Base-by-base conservation (phyloP, 1,139 yeast species). In the Scheffersomyces lignicola region DNA sequence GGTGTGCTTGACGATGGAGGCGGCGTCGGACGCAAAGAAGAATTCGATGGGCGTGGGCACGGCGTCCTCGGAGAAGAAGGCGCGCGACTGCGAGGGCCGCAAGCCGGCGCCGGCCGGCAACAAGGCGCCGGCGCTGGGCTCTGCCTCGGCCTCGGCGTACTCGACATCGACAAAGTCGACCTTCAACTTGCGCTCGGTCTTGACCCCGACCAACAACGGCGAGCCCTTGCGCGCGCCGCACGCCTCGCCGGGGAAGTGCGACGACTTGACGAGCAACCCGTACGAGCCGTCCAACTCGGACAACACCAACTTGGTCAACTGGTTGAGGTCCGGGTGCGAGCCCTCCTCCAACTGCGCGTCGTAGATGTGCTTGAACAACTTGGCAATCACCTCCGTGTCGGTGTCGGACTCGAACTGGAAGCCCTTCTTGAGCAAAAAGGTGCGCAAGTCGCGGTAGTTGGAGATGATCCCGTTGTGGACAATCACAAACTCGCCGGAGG, bases 391-490 rank as follows among this genome's bases (percentile, higher is more conserved):
- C 65, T 94, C 99, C 24, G 98, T 87, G 69, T 94, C 99, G 34
- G 99, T 94, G 50, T 92, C 98, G 42, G 94, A 80, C 62, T 83
- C 94, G 59, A 94, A 94, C 39, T 64, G 64, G 62, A 74, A 83
- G 34, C 97, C 97, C 65, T 89, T 88, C 42, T 83, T 69, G 36
- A 69, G 58, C 52, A 94, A 76, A 58, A 92, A 78, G 35, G 92
- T 85, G 60, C 85, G 86, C 59, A 92, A 78, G 49, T 87, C 97
- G 52, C 90, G 78, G 69, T 83, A 92, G 67, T 94, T 94, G 53
- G 98, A 90, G 61, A 94, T 88, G 60, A 94, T 92, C 75, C 99
- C 99, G 54, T 94, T 94, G 70, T 94, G 99, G 35, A 94, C 97
- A 44, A 94, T 83, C 25, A 86, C 80, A 55, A 94, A 94, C 60